Evolutionary conservation across 352 stramenopile species (phyloP), one percentile per base, ranked within the genome.

Genomic region (Globisporangium carolinianum): DNA sequence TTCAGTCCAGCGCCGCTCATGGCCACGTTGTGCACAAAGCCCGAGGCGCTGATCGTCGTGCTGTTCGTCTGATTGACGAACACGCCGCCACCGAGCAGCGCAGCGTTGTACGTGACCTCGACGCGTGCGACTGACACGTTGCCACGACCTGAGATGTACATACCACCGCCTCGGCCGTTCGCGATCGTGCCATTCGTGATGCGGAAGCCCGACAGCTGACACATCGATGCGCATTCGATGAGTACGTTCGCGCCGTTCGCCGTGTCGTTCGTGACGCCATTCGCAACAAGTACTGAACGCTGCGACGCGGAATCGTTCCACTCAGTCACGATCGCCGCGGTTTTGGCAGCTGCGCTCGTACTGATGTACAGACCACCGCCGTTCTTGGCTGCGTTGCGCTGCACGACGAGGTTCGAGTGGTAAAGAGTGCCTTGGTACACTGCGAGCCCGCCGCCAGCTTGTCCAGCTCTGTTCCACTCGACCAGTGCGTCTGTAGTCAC

Each of bases 361-460:
- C 41, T 59, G 8, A 79, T 6, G 17, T 63, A 62, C 11, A 79
- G 35, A 2, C 70, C 73, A 39, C 62, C 73, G 14, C 65, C 73
- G 4, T 52, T 67, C 47, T 42, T 53, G 0, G 66, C 73, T 1
- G 49, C 17, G 38, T 82, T 82, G 1, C 41, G 48, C 6, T 43
- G 47, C 1, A 79, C 63, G 8, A 60, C 43, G 11, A 82, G 8
- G 11, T 74, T 77, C 2, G 65, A 79, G 24, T 82, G 73, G 42
- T 51, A 47, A 0, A 82, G 15, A 5, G 17, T 56, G 10, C 55
- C 62, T 18, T 79, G 59, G 6, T 60, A 46, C 17, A 82, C 52
- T 12, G 62, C 68, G 2, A 77, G 6, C 0, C 68, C 73, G 32
- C 73, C 73, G 1, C 73, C 73, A 0, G 73, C 67, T 37, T 53